Evolutionary conservation across 257 asterid genomes (phyloP).

Genomic region (Solanum okadae): DNA sequence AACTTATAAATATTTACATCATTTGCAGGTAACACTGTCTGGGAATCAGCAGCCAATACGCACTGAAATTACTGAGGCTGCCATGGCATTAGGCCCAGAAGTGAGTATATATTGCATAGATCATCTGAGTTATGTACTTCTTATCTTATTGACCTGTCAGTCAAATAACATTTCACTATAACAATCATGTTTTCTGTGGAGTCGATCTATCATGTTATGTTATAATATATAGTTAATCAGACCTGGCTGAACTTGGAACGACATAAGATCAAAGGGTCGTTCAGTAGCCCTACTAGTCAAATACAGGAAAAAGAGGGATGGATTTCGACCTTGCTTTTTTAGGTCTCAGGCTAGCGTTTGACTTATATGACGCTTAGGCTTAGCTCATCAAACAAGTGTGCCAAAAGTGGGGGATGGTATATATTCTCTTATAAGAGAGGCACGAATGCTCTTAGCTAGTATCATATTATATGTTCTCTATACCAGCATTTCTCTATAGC

Average conservation of each 20-base stretch:
- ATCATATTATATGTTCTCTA: not conserved
- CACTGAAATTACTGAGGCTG: conserved; percentile 93
- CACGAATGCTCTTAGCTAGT: not conserved
- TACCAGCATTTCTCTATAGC: not conserved
- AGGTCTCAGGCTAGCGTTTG: not conserved
- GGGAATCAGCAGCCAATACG: conserved; percentile 96
- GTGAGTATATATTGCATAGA: conserved; percentile 29
- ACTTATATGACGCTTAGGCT: not conserved
- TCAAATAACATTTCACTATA: not conserved
- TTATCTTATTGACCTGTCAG: not conserved
- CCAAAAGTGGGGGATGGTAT: no score
- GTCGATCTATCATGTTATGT: not conserved
- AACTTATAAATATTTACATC: not conserved
- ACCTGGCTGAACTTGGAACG: not conserved
- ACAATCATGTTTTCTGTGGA: not conserved
- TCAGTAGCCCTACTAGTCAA: not conserved
- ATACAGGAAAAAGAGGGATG: not conserved
- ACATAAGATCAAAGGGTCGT: not conserved
- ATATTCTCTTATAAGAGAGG: not conserved
- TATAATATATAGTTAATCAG: not conserved
- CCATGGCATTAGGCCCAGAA: conserved; percentile 88
- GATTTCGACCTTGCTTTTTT: not conserved
- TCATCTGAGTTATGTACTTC: not conserved
- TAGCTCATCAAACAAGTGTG: no score
- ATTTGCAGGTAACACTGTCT: conserved; percentile 73